Conservation (phyloP, 176 grass and related monocot genomes). For the Carex kokanica region DNA sequence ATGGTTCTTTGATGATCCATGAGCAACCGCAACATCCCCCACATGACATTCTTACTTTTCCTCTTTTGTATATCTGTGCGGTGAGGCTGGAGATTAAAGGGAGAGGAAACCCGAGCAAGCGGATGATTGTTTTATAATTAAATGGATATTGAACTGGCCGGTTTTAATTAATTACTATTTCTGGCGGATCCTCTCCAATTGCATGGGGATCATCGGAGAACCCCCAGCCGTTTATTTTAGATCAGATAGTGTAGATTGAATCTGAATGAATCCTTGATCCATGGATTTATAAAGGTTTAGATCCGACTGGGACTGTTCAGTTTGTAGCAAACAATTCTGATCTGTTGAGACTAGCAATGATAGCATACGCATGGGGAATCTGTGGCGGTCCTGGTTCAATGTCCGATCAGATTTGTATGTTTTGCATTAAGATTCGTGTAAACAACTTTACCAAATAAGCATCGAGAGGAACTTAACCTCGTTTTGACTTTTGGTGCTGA, state of each 20-base stretch:
- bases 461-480: too few relatives aligned
- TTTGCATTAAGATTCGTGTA: too few relatives aligned
- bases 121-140: not conserved
- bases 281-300: not conserved
- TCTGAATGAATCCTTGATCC: not conserved
- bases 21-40: conserved; percentile 1
- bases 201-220: not conserved
- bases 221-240: not conserved
- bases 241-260: not conserved
- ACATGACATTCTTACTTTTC: not conserved
- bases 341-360: too few relatives aligned
- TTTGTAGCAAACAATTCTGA: not conserved
- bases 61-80: not conserved
- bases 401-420: too few relatives aligned
- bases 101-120: not conserved
- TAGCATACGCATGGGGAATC: too few relatives aligned
- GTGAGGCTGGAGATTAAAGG: not conserved
- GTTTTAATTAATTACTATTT: not conserved
- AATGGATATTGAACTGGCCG: not conserved
- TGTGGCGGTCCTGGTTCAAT: too few relatives aligned
- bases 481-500: too few relatives aligned
- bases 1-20: not conserved
- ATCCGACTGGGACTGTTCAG: not conserved
- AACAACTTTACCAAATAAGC: too few relatives aligned
- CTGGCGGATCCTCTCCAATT: not conserved